Evolutionary conservation across 495 filamentous ascomycete species (phyloP), one percentile per base, ranked within the genome.

Genomic region (Xylaria venustula): DNA sequence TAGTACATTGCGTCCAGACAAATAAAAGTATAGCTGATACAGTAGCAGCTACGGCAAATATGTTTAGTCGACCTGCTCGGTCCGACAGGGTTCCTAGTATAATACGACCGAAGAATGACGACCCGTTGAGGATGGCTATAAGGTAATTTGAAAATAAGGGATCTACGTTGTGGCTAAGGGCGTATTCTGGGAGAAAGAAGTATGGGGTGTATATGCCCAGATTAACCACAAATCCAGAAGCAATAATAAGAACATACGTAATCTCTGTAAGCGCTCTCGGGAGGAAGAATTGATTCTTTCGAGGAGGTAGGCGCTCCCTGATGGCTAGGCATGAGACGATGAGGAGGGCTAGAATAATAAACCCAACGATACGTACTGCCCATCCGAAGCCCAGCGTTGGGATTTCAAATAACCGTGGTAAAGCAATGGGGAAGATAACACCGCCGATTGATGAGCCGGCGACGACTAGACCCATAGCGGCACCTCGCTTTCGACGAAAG

Each of bases 371-470:
- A 6, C 87, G 74, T 2, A 87, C 78, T 0, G 83, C 72, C 87
- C 86, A 89, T 14, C 75, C 83, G 51, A 87, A 90, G 1, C 81
- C 77, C 1, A 88, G 49, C 3, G 57, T 8, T 14, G 67, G 54
- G 45, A 50, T 66, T 49, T 76, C 75, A 15, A 81, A 59, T 69
- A 78, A 62, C 63, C 72, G 74, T n/a, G 69, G 76, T 11, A 79
- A 54, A 9, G 63, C 77, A 53, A 80, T 77, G 30, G 74, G 78
- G 28, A 88, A 74, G 7, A 81, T 73, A 4, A 87, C 70, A 1
- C 84, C 86, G 30, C 85, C 86, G 1, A 87, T 60, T 0, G 83
- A 85, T 0, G 83, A 85, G 0, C 86, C 86, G 0, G 78, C 67
- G 3, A 86, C 65, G 0, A 78, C 78, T 6, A 88, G 60, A 0